phyloP scores from a whole-genome alignment of 495 filamentous ascomycete genomes.

The Xylaria castorea region DNA sequence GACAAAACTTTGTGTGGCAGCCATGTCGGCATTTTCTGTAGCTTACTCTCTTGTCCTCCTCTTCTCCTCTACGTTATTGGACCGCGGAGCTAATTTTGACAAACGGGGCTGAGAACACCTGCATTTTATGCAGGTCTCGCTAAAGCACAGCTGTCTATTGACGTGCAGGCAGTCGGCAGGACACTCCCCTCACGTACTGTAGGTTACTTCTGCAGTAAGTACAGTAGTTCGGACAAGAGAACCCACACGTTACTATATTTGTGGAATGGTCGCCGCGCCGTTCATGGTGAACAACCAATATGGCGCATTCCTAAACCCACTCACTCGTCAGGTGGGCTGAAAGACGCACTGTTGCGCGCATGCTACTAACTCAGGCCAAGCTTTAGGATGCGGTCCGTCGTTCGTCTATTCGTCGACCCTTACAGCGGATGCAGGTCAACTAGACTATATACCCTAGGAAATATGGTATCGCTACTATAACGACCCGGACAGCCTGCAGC shows the following conservation, averaged over 20 bases:
- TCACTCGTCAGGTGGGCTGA: background rate
- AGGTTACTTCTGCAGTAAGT: background rate
- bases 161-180: conserved; percentile 2
- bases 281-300: background rate
- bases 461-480: background rate
- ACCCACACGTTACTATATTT: background rate
- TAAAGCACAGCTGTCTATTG: background rate
- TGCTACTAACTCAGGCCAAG: background rate
- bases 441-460: background rate
- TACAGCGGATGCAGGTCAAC: background rate
- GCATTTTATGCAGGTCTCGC: background rate
- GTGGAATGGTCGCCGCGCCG: background rate
- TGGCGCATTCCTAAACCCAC: background rate
- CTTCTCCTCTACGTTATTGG: background rate
- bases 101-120: background rate
- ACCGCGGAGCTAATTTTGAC: background rate
- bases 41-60: background rate
- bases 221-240: background rate
- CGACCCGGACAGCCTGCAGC: background rate
- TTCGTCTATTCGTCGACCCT: conserved; percentile 1
- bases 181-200: background rate
- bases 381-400: conserved; percentile 8
- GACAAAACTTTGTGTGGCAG: background rate
- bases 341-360: background rate
- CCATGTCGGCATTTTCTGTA: background rate